Evolutionary conservation across 345 rosid species (phyloP).

Genomic region (Gossypium mustelinum): DNA sequence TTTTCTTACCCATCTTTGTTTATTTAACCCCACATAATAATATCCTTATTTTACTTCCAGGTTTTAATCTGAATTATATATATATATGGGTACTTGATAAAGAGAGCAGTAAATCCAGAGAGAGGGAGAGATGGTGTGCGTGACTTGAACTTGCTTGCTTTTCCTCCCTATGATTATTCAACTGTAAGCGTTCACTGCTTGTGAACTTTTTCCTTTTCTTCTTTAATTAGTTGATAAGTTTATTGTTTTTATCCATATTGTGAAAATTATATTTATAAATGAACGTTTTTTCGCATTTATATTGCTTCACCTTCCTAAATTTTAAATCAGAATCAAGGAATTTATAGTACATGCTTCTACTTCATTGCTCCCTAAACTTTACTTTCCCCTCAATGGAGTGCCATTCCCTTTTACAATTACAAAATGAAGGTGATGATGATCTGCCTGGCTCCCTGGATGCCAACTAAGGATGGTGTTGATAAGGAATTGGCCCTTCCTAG

Average conservation of each 20-base stretch:
- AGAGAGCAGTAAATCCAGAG: not conserved
- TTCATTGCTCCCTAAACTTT: too few species aligned
- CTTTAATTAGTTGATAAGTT: too few species aligned
- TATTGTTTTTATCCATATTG: not conserved
- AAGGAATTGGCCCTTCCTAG: slow-evolving; percentile 5
- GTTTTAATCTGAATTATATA: too few species aligned
- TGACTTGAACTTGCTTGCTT: too few species aligned
- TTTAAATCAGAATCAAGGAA: not conserved
- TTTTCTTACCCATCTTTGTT: not conserved
- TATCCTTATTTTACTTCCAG: not conserved
- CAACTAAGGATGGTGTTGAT: slow-evolving; percentile 13
- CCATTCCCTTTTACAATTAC: too few species aligned
- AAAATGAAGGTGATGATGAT: not conserved
- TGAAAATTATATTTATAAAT: too few species aligned
- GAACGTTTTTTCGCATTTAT: too few species aligned
- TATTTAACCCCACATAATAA: not conserved
- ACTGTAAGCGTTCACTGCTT: too few species aligned
- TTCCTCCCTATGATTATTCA: too few species aligned
- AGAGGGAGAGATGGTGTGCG: not conserved
- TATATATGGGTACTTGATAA: not conserved
- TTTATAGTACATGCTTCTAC: not conserved
- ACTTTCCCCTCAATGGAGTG: too few species aligned
- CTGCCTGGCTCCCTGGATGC: slow-evolving; percentile 20
- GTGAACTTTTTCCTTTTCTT: too few species aligned
- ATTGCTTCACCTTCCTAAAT: not conserved